These are phyloP conservation scores for Penicillium lagena DNA, from an alignment of 495 filamentous ascomycete genomes.

Conservation along the genomic window DNA sequence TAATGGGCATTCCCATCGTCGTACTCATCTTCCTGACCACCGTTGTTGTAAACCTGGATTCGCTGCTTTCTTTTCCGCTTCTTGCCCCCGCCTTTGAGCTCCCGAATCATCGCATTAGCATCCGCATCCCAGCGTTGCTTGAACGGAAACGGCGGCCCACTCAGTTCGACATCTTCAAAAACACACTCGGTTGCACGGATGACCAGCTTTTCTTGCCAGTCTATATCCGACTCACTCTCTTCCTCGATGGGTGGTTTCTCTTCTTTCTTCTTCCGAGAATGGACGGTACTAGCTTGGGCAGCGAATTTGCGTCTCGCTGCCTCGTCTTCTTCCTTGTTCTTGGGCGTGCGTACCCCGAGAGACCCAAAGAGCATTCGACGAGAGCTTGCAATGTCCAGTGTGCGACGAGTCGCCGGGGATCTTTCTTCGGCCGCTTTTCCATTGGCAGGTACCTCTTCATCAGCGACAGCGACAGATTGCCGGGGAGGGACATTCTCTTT, in stretches of 20 bases:
- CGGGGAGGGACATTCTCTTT: conserved; percentile 28
- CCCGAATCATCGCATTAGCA: conserved; percentile 45
- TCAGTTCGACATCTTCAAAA: conserved; percentile 64
- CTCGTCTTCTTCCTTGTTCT: conserved; percentile 60
- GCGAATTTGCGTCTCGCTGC: conserved; percentile 51
- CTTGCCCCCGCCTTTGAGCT: conserved; percentile 36
- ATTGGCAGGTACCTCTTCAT: neutral
- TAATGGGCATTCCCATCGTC: conserved; percentile 8
- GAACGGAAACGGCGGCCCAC: conserved; percentile 84
- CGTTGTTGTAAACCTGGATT: conserved; percentile 36
- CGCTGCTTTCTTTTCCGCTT: conserved; percentile 53
- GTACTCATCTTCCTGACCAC: conserved; percentile 26
- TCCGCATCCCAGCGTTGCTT: conserved; percentile 80
- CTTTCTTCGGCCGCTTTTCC: conserved; percentile 14
- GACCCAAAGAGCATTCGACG: conserved; percentile 65
- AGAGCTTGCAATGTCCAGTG: conserved; percentile 58
- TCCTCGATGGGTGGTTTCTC: conserved; percentile 10
- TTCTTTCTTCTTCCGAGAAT: conserved; percentile 9
- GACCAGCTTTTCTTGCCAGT: conserved; percentile 70
- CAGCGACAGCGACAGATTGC: neutral
- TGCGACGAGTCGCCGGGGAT: conserved; percentile 27
- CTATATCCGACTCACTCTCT: conserved; percentile 25
- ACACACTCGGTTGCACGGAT: conserved; percentile 78
- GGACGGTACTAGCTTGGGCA: conserved; percentile 21
- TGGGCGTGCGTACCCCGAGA: conserved; percentile 62